phyloP scores from a whole-genome alignment of 2,329 filamentous ascomycete species.

The Ustulina deusta region DNA sequence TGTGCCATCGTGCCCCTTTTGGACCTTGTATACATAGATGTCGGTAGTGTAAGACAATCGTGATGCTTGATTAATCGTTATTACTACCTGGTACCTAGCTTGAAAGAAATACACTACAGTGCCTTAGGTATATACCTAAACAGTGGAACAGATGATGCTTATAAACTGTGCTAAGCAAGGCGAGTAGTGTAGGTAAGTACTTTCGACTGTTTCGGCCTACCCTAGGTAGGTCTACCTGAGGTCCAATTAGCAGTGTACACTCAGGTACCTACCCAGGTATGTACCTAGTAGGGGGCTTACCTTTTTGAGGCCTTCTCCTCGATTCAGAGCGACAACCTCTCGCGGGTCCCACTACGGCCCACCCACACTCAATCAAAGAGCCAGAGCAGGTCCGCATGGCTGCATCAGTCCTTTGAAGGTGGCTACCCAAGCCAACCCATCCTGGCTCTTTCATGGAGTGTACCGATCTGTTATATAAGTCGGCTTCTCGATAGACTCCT shows the following conservation, averaged over 20 bases:
- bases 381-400: slow-evolving; percentile 25
- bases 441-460: slow-evolving; percentile 26
- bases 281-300: too few species aligned
- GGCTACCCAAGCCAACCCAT: slow-evolving; percentile 26
- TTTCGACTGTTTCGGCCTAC: slow-evolving; percentile 1
- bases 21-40: background rate
- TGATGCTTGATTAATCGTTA: slow-evolving; percentile 5
- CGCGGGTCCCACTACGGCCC: slow-evolving; percentile 17
- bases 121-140: background rate
- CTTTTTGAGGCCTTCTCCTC: too few species aligned
- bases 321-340: too few species aligned
- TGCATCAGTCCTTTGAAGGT: slow-evolving; percentile 22
- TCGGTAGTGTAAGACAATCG: background rate
- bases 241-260: too few species aligned
- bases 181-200: background rate
- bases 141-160: too few species aligned
- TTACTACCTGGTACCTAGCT: too few species aligned
- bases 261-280: too few species aligned
- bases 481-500: slow-evolving; percentile 44
- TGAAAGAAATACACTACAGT: slow-evolving; percentile 6
- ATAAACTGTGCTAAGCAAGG: background rate
- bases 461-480: slow-evolving; percentile 35
- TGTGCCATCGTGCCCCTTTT: slow-evolving; percentile 11
- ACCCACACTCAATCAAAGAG: slow-evolving; percentile 36
- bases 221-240: background rate